Evolutionary conservation across 805 yeast genomes (phyloP).

Genomic region (Candida maesae): DNA sequence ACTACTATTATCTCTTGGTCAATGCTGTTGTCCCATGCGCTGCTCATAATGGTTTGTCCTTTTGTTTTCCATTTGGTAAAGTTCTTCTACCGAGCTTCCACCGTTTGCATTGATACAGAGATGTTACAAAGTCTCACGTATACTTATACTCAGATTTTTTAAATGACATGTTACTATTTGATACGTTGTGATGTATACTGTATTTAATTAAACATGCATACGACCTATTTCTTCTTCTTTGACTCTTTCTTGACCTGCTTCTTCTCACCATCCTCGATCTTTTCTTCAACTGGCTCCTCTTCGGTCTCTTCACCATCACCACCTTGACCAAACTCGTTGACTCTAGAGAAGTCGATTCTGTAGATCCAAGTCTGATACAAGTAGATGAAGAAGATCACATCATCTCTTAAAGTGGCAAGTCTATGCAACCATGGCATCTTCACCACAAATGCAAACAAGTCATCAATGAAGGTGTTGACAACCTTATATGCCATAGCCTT

Average conservation of each 20-base stretch:
- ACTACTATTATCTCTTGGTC: too few species aligned
- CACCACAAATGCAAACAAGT: slow-evolving; percentile 38
- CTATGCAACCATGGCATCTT: slow-evolving; percentile 41
- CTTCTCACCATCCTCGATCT: background rate
- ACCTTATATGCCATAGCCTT: slow-evolving; percentile 40
- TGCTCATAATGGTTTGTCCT: too few species aligned
- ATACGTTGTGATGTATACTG: too few species aligned
- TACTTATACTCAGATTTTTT: too few species aligned
- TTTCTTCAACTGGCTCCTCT: slow-evolving; percentile 2
- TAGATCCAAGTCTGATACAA: slow-evolving; percentile 39
- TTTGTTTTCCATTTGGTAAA: background rate
- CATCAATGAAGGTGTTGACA: slow-evolving; percentile 38
- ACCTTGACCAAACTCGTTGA: slow-evolving; percentile 35
- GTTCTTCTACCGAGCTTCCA: background rate
- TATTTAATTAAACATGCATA: background rate
- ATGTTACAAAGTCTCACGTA: too few species aligned
- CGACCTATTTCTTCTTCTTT: slow-evolving; percentile 3
- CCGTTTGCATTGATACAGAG: background rate
- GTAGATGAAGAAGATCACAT: slow-evolving; percentile 37
- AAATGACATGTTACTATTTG: background rate
- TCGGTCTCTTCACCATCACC: slow-evolving; percentile 26
- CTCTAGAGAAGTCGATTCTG: slow-evolving; percentile 36
- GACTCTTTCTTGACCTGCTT: slow-evolving; percentile 1
- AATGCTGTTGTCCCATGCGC: too few species aligned
- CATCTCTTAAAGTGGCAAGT: slow-evolving; percentile 39